Base-by-base conservation (phyloP, 2,329 filamentous ascomycete species). In the Keithomyces neogunnii region DNA sequence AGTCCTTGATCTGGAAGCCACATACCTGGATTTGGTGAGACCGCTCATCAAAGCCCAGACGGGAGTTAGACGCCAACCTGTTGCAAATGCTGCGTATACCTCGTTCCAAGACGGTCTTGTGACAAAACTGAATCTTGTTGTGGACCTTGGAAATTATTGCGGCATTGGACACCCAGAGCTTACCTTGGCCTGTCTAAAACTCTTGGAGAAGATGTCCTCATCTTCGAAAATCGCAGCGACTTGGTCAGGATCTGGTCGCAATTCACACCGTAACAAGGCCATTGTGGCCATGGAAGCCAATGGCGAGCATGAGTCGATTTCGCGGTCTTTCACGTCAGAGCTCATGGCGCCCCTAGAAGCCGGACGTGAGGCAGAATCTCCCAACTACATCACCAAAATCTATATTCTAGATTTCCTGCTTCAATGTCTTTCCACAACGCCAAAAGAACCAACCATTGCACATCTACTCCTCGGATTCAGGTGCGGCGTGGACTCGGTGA, bases 21-120 rank as follows among this genome's bases (percentile, higher is more conserved):
- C 92, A 0, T 99, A 95, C 64, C 78, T 95, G 42, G 86, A 97
- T 62, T 82, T 99, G 49, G 87, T 97, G 13, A 82, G 87, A 49
- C 89, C 91, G 3, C 69, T 89, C 9, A 75, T 96, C 58, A 88
- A 86, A 63, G 74, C 77, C 35, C 81, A 89, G 51, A 71, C 80
- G 26, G 77, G 76, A 31, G 73, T 78, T 46, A 78, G 81, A 48
- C 75, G 79, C 31, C 70, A 75, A 7, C 76, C 80, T 3, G 84
- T 93, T 28, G 79, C 85, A 1, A 71, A 71, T 47, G 80, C 86
- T 5, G 84, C 89, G 1, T 87, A 92, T 58, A 77, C 86, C n/a
- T 91, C 87, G 0, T 92, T 99, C 60, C 92, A 97, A 64, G 95
- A 99, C 62, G 90, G 89, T 6, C 75, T 99, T 26, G 76, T 96